A percentile compares a stretch with the other conserved stretches of the same genome.
Evolutionary conservation across 495 filamentous ascomycete genomes (phyloP).

Genomic region (Collariella sp.): DNA sequence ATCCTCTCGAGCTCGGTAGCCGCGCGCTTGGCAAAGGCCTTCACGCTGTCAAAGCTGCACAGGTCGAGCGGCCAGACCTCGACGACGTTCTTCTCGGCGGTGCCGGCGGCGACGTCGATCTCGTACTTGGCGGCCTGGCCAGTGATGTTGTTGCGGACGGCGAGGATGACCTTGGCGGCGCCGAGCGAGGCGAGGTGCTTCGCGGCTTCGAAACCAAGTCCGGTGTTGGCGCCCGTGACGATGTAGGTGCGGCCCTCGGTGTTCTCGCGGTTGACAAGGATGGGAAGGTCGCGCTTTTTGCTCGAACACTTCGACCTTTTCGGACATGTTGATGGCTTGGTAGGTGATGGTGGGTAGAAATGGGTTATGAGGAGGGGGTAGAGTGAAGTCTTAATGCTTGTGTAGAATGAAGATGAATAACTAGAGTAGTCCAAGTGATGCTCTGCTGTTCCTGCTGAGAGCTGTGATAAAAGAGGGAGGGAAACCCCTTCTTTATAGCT

Average conservation of each 20-base stretch:
- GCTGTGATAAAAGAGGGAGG: no score
- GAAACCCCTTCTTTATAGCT: no score
- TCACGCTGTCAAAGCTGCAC: slow-evolving; percentile 29
- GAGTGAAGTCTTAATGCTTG: no score
- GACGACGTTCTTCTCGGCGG: slow-evolving; percentile 34
- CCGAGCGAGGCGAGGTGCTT: slow-evolving; percentile 37
- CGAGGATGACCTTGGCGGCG: slow-evolving; percentile 40
- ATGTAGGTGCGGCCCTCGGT: slow-evolving; percentile 35
- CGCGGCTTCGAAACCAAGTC: slow-evolving; percentile 46
- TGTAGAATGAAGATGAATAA: no score
- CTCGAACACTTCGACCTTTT: no score
- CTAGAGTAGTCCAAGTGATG: no score
- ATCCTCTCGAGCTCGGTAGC: slow-evolving; percentile 28
- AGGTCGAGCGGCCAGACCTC: slow-evolving; percentile 47
- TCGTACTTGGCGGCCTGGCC: slow-evolving; percentile 36
- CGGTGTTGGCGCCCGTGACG: slow-evolving; percentile 47
- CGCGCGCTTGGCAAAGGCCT: slow-evolving; percentile 26
- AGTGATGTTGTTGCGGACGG: slow-evolving; percentile 33
- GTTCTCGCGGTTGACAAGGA: not conserved
- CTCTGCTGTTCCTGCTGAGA: no score
- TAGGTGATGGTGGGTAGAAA: not conserved
- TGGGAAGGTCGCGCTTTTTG: slow-evolving; percentile 6
- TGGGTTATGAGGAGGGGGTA: not conserved
- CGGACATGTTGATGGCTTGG: not conserved
- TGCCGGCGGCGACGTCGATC: slow-evolving; percentile 31